These are phyloP conservation scores for Sclerotinia glacialis DNA, from an alignment of 2,329 filamentous ascomycete species.

Conservation along the genomic window DNA sequence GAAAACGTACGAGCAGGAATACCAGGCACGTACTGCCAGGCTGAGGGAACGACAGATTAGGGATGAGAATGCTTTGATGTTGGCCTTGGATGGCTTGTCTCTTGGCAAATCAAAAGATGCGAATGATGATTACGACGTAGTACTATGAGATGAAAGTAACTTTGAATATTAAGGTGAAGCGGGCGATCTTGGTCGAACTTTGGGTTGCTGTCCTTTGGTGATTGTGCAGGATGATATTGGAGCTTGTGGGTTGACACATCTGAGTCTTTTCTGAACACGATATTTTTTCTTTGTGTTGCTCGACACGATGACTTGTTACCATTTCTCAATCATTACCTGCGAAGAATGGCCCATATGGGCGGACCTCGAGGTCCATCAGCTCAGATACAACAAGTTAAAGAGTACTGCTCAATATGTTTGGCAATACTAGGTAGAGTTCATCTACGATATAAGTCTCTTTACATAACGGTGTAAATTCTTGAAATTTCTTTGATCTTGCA, in stretches of 20 bases:
- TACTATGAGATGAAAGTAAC: neutral
- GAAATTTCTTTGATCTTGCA: neutral
- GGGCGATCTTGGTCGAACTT: rapidly evolving
- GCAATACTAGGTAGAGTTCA: neutral
- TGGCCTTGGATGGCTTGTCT: neutral
- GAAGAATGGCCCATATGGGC: too few species aligned
- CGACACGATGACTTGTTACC: too few species aligned
- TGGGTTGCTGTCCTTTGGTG: neutral
- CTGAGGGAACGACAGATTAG: neutral
- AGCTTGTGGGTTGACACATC: neutral
- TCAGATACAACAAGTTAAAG: too few species aligned
- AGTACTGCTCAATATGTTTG: neutral
- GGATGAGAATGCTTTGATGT: neutral
- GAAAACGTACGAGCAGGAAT: neutral
- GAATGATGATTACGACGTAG: neutral
- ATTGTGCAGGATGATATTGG: neutral
- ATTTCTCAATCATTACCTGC: too few species aligned
- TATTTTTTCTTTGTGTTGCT: neutral
- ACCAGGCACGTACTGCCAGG: neutral
- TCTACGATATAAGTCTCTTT: neutral
- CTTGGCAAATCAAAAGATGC: neutral
- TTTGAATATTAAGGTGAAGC: rapidly evolving
- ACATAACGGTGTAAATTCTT: neutral
- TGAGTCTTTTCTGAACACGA: neutral
- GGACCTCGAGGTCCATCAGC: too few species aligned